These are phyloP conservation scores for Blakeslea trispora DNA, from an alignment of 371 early-diverging fungal genomes.

Conservation along the genomic window DNA sequence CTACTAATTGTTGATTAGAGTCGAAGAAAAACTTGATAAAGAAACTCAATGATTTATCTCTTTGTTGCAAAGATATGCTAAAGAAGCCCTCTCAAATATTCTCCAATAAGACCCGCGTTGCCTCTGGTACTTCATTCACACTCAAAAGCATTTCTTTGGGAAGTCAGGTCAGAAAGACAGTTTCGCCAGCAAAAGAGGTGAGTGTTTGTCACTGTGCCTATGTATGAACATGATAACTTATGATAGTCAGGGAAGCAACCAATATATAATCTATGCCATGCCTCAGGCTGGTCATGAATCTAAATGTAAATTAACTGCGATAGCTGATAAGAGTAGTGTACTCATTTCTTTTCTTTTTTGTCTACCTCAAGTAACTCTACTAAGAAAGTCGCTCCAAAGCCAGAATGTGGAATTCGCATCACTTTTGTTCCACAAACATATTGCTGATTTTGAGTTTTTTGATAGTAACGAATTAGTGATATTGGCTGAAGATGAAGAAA, in stretches of 20 bases:
- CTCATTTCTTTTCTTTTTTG: background rate
- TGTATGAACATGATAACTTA: background rate
- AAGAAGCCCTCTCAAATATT: constrained; percentile 18
- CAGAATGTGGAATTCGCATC: constrained; percentile 7
- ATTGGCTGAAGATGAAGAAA: constrained; percentile 9
- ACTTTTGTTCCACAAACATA: background rate
- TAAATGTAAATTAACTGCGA: constrained; percentile 11
- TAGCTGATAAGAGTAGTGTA: too few relatives aligned
- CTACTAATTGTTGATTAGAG: background rate
- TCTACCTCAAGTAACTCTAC: constrained; percentile 14
- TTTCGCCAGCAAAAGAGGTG: background rate
- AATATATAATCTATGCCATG: constrained; percentile 14
- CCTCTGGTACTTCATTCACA: background rate
- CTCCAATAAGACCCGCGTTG: constrained; percentile 12
- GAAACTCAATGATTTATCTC: background rate
- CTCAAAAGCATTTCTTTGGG: constrained; percentile 5
- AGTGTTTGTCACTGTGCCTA: background rate
- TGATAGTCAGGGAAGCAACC: background rate
- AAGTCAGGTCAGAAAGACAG: background rate
- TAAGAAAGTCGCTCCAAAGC: constrained; percentile 9
- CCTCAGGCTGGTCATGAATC: constrained; percentile 8
- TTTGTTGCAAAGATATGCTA: constrained; percentile 13
- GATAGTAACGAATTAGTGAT: constrained; percentile 24
- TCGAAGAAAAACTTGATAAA: background rate
- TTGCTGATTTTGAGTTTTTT: constrained; percentile 30